Conservation (phyloP, 495 filamentous ascomycete genomes). For the Lophiotrema nucula region DNA sequence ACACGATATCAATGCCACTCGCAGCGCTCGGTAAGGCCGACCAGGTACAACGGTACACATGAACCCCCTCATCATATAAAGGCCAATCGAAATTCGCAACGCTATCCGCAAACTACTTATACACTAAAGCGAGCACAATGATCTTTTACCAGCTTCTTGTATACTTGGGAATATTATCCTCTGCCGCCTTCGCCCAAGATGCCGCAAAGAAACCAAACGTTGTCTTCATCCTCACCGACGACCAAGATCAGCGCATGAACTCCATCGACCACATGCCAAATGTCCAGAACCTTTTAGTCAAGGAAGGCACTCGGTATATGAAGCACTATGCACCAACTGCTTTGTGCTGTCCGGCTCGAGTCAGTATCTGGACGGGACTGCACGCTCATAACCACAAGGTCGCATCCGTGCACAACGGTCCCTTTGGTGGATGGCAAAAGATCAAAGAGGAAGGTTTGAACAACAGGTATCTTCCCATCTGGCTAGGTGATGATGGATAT, state of each 20-base stretch:
- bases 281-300: constrained; percentile 6
- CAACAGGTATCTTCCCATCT: constrained; percentile 5
- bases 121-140: too few species aligned
- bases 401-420: not conserved
- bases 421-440: not conserved
- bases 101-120: too few species aligned
- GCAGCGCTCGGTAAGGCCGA: too few species aligned
- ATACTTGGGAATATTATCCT: too few species aligned
- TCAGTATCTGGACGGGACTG: constrained; percentile 48
- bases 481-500: constrained; percentile 2
- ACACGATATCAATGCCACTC: too few species aligned
- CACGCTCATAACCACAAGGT: constrained; percentile 8
- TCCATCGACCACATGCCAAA: constrained; percentile 57
- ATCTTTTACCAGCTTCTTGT: too few species aligned
- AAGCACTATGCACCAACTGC: constrained; percentile 64
- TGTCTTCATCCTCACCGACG: constrained; percentile 65
- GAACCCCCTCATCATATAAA: too few species aligned
- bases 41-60: too few species aligned
- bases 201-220: constrained; percentile 35
- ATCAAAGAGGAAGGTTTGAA: not conserved
- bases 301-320: constrained; percentile 55
- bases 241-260: constrained; percentile 62
- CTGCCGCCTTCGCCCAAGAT: not conserved
- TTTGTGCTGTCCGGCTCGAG: constrained; percentile 64
- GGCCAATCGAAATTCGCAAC: too few species aligned